Base-by-base conservation (phyloP, 495 filamentous ascomycete genomes). In the Xylaria castorea region DNA sequence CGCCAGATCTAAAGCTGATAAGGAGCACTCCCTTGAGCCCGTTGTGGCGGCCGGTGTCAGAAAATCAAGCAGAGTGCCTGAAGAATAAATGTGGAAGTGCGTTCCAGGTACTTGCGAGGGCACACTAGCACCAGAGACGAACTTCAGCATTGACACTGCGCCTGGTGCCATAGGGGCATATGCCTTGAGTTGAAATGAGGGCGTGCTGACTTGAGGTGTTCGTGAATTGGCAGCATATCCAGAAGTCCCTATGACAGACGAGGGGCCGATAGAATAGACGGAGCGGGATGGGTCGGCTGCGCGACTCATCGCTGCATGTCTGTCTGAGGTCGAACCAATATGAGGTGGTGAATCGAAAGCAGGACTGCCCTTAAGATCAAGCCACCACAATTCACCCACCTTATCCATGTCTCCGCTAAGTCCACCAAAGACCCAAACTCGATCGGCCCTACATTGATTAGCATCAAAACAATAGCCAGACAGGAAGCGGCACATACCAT, bases 341-440 rank as follows among this genome's bases (percentile, higher is more conserved):
- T 89, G 85, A 53, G 91, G 89, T 25, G 87, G 87, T 51, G 90
- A 90, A 72, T 94, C 92, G 73, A 97, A 94, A 61, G 91, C 92
- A 44, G 92, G 95, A 71, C 89, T 94, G 68, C 90, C 93, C 80
- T 96, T 96, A 68, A 98, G 87, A 82, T 99, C 96, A 51, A 99
- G 85, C 93, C 95, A 98, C 91, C 94, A 97, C 40, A 99, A 87
- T 81, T 99, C 96, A 51, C 93, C 94, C 64, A 92, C 92, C 76
- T 95, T 93, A 80, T 97, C 95, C 94, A 97, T 97, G 71, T 97
- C 94, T 70, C 94, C 93, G 62, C 92, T 93, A 65, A 98, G 84
- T 30, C 96, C 96, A 46, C 96, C 96, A 82, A 95, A 98, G n/a
- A 98, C 94, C 95, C 95, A 99, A 38, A 99, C 90, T 42, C 93